These are phyloP conservation scores for Anthostomella pinea DNA, from an alignment of 2,329 filamentous ascomycete genomes.

Conservation along the genomic window DNA sequence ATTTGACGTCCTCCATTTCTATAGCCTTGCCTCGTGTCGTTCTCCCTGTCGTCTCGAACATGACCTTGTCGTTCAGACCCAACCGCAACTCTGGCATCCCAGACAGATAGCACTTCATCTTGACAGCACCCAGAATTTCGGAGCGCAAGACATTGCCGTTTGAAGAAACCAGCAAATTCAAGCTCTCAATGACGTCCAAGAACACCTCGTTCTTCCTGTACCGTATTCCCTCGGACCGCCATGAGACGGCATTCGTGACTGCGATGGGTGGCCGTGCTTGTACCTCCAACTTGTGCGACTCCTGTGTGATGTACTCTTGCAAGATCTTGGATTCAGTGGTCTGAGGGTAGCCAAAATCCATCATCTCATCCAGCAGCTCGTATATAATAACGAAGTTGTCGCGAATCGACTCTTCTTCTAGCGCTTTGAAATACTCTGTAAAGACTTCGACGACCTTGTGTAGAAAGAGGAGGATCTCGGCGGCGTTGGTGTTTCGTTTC, in stretches of 20 bases:
- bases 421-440: conserved; percentile 98
- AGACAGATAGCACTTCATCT: conserved; percentile 99
- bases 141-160: conserved; percentile 94
- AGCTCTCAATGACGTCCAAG: conserved; percentile 91
- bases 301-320: conserved; percentile 98
- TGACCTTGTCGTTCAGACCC: conserved; percentile 97
- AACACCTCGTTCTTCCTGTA: conserved; percentile 99
- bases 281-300: conserved; percentile 97
- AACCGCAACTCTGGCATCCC: conserved; percentile 96
- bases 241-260: conserved; percentile 96
- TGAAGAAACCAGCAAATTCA: conserved; percentile 91
- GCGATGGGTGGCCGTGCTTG: conserved; percentile 95
- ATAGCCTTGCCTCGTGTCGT: conserved; percentile 94
- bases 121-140: conserved; percentile 94
- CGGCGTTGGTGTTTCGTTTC: conserved; percentile 98
- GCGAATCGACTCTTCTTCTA: conserved; percentile 97
- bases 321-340: conserved; percentile 98
- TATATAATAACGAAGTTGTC: conserved; percentile 99
- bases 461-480: conserved; percentile 95
- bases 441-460: conserved; percentile 99
- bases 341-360: conserved; percentile 99
- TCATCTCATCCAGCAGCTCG: conserved; percentile 98
- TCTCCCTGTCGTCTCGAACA: conserved; percentile 97
- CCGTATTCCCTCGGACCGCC: conserved; percentile 95
- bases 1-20: conserved; percentile 99